Conservation (phyloP, 352 stramenopile genomes). For the Blastocystis sp. region DNA sequence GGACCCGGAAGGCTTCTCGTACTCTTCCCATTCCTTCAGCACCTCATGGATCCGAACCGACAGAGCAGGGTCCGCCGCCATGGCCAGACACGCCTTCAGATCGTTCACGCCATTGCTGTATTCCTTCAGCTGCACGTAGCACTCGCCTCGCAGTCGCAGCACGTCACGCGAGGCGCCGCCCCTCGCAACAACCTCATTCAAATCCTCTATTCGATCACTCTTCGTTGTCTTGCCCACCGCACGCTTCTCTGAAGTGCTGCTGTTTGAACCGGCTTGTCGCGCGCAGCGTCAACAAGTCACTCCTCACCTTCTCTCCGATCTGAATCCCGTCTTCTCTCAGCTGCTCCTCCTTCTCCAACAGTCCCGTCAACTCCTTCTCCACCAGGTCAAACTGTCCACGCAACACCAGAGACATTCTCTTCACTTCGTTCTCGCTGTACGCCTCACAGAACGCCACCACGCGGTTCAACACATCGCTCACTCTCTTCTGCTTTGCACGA, state of each 20-base stretch:
- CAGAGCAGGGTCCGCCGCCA: not conserved
- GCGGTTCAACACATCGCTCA: not conserved
- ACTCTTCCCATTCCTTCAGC: not conserved
- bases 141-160: not conserved
- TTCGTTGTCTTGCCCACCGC: not conserved
- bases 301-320: not conserved
- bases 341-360: not conserved
- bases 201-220: not conserved
- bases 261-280: not conserved
- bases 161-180: not conserved
- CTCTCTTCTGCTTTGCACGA: not conserved
- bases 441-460: not conserved
- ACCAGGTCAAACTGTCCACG: not conserved
- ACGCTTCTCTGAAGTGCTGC: not conserved
- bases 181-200: not conserved
- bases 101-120: not conserved
- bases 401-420: not conserved
- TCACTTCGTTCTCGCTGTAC: not conserved
- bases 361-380: not conserved
- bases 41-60: not conserved
- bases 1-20: not conserved
- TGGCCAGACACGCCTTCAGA: not conserved
- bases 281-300: not conserved
- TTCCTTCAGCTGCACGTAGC: not conserved
- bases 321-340: not conserved